These are phyloP conservation scores for Bolboschoenoplectus hybrid DNA, from an alignment of 202 grass and related monocot species.

Conservation along the genomic window DNA sequence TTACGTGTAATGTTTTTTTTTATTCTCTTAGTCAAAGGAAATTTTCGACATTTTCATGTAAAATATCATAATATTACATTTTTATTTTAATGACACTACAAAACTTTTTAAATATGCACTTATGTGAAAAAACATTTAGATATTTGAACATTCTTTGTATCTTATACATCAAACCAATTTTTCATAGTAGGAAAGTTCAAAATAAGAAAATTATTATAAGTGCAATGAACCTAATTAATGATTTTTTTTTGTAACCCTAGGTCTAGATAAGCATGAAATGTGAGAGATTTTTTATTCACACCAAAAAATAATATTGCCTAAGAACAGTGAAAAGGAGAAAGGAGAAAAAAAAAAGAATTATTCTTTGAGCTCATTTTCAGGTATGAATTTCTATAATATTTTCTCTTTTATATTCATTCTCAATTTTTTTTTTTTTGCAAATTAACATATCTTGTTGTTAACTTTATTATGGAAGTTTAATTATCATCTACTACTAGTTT, in stretches of 20 bases:
- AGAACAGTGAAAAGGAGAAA: background rate
- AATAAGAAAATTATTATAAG: constrained; percentile 13
- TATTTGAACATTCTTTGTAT: background rate
- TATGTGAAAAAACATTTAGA: background rate
- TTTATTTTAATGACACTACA: background rate
- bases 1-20: background rate
- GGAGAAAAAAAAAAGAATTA: background rate
- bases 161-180: background rate
- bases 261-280: constrained; percentile 3
- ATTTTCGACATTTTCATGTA: background rate
- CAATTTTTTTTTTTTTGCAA: background rate
- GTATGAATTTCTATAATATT: constrained; percentile 20
- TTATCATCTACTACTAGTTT: background rate
- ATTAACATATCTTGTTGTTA: background rate
- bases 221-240: constrained; percentile 28
- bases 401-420: background rate
- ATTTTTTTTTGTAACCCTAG: constrained; percentile 22
- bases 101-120: background rate
- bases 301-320: background rate
- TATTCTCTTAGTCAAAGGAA: background rate
- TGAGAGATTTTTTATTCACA: background rate
- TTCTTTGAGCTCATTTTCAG: background rate
- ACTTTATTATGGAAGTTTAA: background rate
- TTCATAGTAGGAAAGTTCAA: constrained; percentile 27
- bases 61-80: background rate